These are phyloP conservation scores for Castanea sativa DNA, from an alignment of 306 rosid genomes.

Conservation along the genomic window DNA sequence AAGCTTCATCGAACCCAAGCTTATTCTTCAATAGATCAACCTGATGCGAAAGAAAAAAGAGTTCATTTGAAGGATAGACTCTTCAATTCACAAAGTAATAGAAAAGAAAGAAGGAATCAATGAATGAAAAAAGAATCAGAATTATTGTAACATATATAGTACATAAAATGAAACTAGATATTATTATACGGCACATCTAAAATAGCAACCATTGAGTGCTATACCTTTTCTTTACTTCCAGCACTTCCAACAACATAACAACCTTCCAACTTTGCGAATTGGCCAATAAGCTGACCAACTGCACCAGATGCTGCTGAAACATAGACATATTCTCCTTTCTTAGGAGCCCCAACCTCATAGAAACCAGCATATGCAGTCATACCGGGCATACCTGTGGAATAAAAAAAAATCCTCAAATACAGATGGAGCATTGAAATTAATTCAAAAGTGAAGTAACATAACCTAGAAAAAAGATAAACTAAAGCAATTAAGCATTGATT, in stretches of 20 bases:
- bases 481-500: too few relatives aligned
- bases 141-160: not conserved
- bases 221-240: constrained; percentile 3
- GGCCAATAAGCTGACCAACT: constrained; percentile 14
- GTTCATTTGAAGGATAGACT: not conserved
- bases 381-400: constrained; percentile 15
- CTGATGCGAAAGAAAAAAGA: not conserved
- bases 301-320: constrained; percentile 13
- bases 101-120: too few relatives aligned
- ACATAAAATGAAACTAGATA: too few relatives aligned
- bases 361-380: constrained; percentile 18
- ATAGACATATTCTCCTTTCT: constrained; percentile 18
- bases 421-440: too few relatives aligned
- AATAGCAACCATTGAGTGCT: not conserved
- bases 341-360: constrained; percentile 4
- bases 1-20: constrained; percentile 22
- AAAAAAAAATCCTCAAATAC: too few relatives aligned
- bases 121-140: not conserved
- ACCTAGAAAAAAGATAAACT: too few relatives aligned
- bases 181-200: too few relatives aligned
- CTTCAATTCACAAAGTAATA: too few relatives aligned
- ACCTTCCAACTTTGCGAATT: not conserved
- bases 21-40: constrained; percentile 20
- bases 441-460: too few relatives aligned
- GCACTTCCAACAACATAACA: constrained; percentile 5